These are phyloP conservation scores for Cordyceps cateniannulata DNA, from an alignment of 2,329 filamentous ascomycete species.

Conservation along the genomic window DNA sequence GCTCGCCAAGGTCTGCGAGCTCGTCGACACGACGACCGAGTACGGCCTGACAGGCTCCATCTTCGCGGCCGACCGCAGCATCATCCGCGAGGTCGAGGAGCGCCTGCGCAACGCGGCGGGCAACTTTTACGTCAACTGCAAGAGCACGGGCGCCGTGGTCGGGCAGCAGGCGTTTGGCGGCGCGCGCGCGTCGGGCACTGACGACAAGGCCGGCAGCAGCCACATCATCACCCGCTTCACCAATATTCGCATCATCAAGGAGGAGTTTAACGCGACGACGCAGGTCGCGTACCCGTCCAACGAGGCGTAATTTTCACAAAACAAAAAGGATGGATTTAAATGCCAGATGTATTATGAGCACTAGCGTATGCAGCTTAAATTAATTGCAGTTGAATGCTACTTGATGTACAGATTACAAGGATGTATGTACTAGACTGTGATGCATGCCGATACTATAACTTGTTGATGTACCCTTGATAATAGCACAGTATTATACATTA, in stretches of 20 bases:
- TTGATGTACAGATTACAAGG: neutral
- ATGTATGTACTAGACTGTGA: neutral
- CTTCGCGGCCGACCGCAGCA: constrained; percentile 63
- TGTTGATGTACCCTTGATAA: too few relatives aligned
- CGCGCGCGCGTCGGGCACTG: constrained; percentile 61
- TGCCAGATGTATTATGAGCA: constrained; percentile 8
- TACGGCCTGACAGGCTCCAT: constrained; percentile 74
- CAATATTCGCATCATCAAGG: constrained; percentile 63
- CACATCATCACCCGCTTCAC: constrained; percentile 61
- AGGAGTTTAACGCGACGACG: constrained; percentile 62
- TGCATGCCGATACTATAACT: too few relatives aligned
- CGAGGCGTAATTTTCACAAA: constrained; percentile 46
- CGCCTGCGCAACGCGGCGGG: constrained; percentile 66
- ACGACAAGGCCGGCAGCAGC: constrained; percentile 65
- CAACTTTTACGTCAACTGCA: constrained; percentile 84
- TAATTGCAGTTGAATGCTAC: neutral
- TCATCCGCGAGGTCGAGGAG: constrained; percentile 63
- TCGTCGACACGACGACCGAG: constrained; percentile 65
- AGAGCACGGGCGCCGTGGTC: constrained; percentile 68
- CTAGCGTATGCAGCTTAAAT: constrained; percentile 7
- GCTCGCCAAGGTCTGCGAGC: constrained; percentile 52
- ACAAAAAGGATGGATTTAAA: neutral
- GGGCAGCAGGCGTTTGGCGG: constrained; percentile 69
- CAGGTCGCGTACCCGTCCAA: constrained; percentile 67
- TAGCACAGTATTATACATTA: too few relatives aligned